Evolutionary conservation across 495 filamentous ascomycete species (phyloP).

Genomic region (Lophiotrema nucula): DNA sequence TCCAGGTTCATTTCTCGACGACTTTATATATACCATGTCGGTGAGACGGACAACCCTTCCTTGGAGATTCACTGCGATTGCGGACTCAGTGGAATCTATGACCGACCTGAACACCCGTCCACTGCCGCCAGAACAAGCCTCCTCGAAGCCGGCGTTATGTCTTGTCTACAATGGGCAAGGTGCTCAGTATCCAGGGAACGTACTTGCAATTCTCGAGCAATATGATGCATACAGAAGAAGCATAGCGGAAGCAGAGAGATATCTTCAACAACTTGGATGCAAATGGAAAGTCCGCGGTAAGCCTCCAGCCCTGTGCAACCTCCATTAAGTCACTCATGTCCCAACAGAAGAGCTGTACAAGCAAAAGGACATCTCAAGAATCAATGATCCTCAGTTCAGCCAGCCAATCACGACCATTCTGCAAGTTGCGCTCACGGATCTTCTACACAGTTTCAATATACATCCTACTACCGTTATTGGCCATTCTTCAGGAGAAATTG

Average conservation of each 20-base stretch:
- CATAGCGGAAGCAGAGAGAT: neutral
- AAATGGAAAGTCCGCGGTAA: neutral
- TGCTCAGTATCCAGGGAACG: constrained; percentile 56
- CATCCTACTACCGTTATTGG: constrained; percentile 25
- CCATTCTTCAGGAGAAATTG: constrained; percentile 41
- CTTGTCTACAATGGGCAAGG: constrained; percentile 62
- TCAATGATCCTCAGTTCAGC: neutral
- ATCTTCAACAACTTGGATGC: neutral
- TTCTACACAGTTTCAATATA: constrained; percentile 21
- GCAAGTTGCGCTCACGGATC: constrained; percentile 30
- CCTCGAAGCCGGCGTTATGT: neutral
- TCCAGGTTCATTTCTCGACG: neutral
- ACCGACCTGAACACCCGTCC: neutral
- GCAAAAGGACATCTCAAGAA: neutral
- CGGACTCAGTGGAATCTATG: neutral
- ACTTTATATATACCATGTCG: neutral
- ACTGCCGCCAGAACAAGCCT: neutral
- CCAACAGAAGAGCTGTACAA: neutral
- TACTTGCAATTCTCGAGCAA: constrained; percentile 23
- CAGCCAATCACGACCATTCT: constrained; percentile 8
- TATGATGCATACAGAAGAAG: constrained; percentile 48
- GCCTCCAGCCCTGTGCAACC: neutral
- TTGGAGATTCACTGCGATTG: neutral
- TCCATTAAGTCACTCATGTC: neutral
- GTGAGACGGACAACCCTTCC: neutral